Evolutionary conservation across 1,284 basidiomycete species (phyloP), one percentile per base, ranked within the genome.

Genomic region (Microbotryomycetes sp.): DNA sequence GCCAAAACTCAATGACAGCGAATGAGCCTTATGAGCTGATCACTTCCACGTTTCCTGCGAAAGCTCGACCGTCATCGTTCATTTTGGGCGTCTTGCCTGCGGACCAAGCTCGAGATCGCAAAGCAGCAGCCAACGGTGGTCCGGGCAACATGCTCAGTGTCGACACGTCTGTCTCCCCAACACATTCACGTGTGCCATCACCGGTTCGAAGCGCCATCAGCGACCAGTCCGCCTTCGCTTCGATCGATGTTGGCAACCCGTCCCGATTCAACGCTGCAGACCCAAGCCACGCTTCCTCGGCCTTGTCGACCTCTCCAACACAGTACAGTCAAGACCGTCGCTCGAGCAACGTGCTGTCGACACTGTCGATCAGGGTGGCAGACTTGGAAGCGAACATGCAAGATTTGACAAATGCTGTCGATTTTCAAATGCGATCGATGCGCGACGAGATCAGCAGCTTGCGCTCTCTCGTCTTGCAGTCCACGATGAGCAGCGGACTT

Each of bases 51-150:
- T 64, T 9, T 57, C 63, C 4, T 7, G 42, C 50, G 45, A 60
- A 59, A 53, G 63, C 59, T 26, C 56, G 66, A 22, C 62, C 66
- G 1, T 68, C 66, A 3, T 64, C 62, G 22, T 69, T 69, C 60
- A 69, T 69, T 16, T 62, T 69, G 56, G 67, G 64, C 47, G 59
- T 69, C 4, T 47, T 69, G 15, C 66, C 66, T 12, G 36, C 36
- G 12, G 36, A 42, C 26, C 58, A 64, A 31, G 45, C 62, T 15
- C 47, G 57, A 4, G 62, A 66, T 28, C 62, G 65, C 22, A 36
- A 45, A 6, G 25, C 26, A 15, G 25, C 50, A 29, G 50, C 26
- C 25, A 26, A 23, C 7, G 50, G 30, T 26, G 9, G 12, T 12
- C 36, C 36, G 36, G 9, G 19, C 19, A 19, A 19, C 36, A 42